These are phyloP conservation scores for Mantamonas sphyraenae DNA, from an alignment of 78 protist species.

Conservation along the genomic window DNA sequence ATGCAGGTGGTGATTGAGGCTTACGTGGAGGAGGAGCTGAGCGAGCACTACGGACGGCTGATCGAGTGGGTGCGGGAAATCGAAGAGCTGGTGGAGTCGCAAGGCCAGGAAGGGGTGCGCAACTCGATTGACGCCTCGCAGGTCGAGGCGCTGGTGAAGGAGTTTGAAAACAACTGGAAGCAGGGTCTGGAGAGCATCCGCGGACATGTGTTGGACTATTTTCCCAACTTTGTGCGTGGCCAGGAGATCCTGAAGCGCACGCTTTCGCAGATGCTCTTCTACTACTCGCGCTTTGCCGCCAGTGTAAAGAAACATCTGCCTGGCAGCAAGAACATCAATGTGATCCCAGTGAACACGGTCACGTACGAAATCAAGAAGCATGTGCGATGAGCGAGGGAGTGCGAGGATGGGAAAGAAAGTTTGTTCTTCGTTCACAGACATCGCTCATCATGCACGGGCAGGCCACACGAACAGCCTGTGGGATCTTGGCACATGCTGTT, in stretches of 20 bases:
- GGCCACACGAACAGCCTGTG: too few species aligned
- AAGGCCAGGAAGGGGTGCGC: background rate
- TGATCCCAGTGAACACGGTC: too few species aligned
- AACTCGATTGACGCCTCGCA: background rate
- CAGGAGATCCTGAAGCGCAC: conserved; percentile 14
- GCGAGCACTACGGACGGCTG: background rate
- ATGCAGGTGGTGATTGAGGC: background rate
- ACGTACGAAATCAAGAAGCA: too few species aligned
- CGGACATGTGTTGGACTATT: conserved; percentile 1
- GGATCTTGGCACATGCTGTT: too few species aligned
- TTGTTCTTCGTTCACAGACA: too few species aligned
- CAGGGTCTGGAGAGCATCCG: background rate
- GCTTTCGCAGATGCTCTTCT: conserved; percentile 8
- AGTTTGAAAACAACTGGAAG: background rate
- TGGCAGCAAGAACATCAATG: too few species aligned
- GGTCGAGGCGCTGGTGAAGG: background rate
- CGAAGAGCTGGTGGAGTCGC: background rate
- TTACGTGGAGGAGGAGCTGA: conserved; percentile 12
- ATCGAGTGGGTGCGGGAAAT: background rate
- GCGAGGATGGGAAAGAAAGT: too few species aligned
- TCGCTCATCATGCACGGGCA: too few species aligned
- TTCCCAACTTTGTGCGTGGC: background rate
- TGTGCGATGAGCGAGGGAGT: too few species aligned
- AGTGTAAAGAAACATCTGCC: background rate
- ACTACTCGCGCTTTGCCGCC: conserved; percentile 17